Conservation (phyloP, 768 basidiomycete genomes). For the Rickenella mellea region DNA sequence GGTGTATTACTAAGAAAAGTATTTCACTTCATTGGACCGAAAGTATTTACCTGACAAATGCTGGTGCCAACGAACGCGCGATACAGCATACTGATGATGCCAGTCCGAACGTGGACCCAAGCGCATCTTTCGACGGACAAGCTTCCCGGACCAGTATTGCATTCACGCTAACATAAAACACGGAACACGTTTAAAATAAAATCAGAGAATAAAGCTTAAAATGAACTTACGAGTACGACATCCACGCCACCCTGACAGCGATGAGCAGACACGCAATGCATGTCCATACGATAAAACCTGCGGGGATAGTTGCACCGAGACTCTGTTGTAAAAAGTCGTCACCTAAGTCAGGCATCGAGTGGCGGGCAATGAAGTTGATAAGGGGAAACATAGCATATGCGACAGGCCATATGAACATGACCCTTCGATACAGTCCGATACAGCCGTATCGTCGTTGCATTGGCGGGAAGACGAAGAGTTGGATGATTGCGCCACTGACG, state of each 20-base stretch:
- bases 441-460: slow-evolving; percentile 7
- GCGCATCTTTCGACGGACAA: slow-evolving; percentile 37
- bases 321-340: too few species aligned
- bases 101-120: slow-evolving; percentile 58
- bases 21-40: too few species aligned
- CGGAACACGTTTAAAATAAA: slow-evolving; percentile 1
- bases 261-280: slow-evolving; percentile 1
- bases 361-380: slow-evolving; percentile 4
- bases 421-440: slow-evolving; percentile 5
- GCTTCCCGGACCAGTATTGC: slow-evolving; percentile 52
- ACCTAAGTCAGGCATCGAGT: slow-evolving; percentile 1
- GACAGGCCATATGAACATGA: slow-evolving; percentile 10
- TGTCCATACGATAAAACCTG: slow-evolving; percentile 1
- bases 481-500: slow-evolving; percentile 7
- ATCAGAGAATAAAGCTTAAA: not conserved
- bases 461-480: slow-evolving; percentile 10
- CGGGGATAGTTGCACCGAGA: not conserved
- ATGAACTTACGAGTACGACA: slow-evolving; percentile 8
- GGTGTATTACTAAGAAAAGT: too few species aligned
- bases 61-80: slow-evolving; percentile 48
- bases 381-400: slow-evolving; percentile 8
- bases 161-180: slow-evolving; percentile 33
- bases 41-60: slow-evolving; percentile 40
- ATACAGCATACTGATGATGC: slow-evolving; percentile 35
- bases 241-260: slow-evolving; percentile 2